Conservation (phyloP, 345 rosid species). For the Stellera chamaejasme region DNA sequence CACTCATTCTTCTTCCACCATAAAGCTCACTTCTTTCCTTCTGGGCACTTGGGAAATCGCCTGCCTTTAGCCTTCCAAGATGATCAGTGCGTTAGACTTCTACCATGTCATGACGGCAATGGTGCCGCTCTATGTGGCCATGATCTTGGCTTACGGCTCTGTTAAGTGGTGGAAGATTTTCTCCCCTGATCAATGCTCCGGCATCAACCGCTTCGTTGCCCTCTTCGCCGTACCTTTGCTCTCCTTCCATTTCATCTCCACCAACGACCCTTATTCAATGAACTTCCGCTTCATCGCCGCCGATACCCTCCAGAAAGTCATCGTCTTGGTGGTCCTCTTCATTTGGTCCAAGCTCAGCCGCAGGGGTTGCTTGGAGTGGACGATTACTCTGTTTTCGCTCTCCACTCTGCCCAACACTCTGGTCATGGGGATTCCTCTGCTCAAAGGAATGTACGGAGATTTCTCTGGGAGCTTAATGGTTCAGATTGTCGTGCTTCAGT, state of each 20-base stretch:
- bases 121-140: slow-evolving; percentile 99
- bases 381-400: slow-evolving; percentile 63
- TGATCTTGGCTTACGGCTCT: slow-evolving; percentile 91
- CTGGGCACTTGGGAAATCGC: neutral
- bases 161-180: slow-evolving; percentile 99
- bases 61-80: slow-evolving; percentile 17
- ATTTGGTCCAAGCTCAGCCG: slow-evolving; percentile 39
- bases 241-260: slow-evolving; percentile 82
- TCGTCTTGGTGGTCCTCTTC: slow-evolving; percentile 36
- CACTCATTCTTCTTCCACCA: neutral
- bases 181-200: slow-evolving; percentile 95
- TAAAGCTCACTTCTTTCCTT: slow-evolving; percentile 2
- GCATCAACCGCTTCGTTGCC: slow-evolving; percentile 97
- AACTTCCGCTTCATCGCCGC: slow-evolving; percentile 69
- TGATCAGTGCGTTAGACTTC: slow-evolving; percentile 69
- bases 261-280: slow-evolving; percentile 58
- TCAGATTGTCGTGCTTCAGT: slow-evolving; percentile 74
- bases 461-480: slow-evolving; percentile 69
- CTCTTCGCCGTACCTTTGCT: slow-evolving; percentile 97
- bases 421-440: slow-evolving; percentile 76
- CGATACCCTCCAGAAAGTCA: slow-evolving; percentile 55
- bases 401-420: slow-evolving; percentile 69
- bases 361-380: slow-evolving; percentile 62
- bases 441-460: slow-evolving; percentile 69
- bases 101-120: slow-evolving; percentile 98